Conservation (phyloP, 768 basidiomycete genomes). For the Goffeauzyma gilvescens region DNA sequence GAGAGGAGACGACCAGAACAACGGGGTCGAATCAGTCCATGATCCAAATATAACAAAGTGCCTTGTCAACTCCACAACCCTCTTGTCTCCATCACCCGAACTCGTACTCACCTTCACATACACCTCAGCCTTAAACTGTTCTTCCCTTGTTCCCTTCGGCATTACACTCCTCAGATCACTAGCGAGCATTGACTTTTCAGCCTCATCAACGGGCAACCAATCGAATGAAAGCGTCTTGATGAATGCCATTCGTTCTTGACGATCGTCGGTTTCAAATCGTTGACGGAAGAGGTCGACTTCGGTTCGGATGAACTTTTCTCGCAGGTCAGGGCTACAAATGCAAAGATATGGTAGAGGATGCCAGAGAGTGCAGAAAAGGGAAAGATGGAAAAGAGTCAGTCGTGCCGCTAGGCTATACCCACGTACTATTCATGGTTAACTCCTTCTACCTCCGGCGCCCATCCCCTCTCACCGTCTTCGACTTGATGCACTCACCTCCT, state of each 20-base stretch:
- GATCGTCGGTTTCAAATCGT: constrained; percentile 51
- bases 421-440: background rate
- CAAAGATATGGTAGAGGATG: too few relatives aligned
- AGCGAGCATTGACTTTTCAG: background rate
- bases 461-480: too few relatives aligned
- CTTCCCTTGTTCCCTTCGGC: constrained; percentile 25
- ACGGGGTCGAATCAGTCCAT: background rate
- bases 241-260: constrained; percentile 46
- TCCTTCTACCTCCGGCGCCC: too few relatives aligned
- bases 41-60: too few relatives aligned
- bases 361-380: background rate
- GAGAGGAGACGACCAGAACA: background rate
- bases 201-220: constrained; percentile 27
- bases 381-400: background rate
- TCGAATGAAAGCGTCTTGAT: constrained; percentile 37
- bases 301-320: constrained; percentile 70
- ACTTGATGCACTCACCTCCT: constrained; percentile 75
- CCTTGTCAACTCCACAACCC: too few relatives aligned
- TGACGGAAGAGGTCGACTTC: constrained; percentile 68
- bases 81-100: too few relatives aligned
- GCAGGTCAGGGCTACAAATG: constrained; percentile 57
- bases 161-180: background rate
- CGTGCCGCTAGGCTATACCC: background rate
- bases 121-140: constrained; percentile 41
- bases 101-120: background rate